Base-by-base conservation (phyloP, 345 rosid genomes). In the Acer saccharum region DNA sequence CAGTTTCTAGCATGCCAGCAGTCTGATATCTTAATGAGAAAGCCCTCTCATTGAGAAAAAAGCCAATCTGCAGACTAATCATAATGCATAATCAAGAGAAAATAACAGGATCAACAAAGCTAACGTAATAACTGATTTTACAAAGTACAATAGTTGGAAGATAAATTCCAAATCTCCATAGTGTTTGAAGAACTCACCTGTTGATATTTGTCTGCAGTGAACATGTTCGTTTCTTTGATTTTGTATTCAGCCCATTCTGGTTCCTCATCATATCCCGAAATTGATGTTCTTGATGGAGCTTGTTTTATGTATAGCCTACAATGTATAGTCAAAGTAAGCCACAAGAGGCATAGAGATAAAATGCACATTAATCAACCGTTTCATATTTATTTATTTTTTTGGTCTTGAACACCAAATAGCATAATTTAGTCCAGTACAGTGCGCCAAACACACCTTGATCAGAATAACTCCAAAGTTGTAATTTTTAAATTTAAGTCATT, bases 231-330 rank as follows among this genome's bases (percentile, higher is more conserved):
- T 78, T 95, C 99, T 82, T 95, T 95, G 71, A 95, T 89, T 77
- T 93, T 93, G 85, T 93, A 95, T 74, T 93, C 99, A 23, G 90
- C 91, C 99, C 97, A 95, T 66, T 93, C 96, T 0, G 87, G 82
- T 84, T 93, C 90, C 52, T 90, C 91, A 10, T 87, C 88, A 17
- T 75, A 68, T 58, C 88, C 95, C 21, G 92, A 75, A 67, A 89
- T 78, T 8, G 86, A 87, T 68, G 89, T 90, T 66, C 78, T 85
- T 10, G 91, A 84, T 43, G 82, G 76, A 72, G 93, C 87, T 85
- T 93, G 97, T 82, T 93, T 87, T 83, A 95, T 89, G 84, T 95
- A 95, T 10, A 95, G 86, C 79, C 99, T 95, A 73, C 25, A 80
- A 65, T 44, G 62, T 44, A 72, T 71, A 83, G 57, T 12, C 1